phyloP scores from a whole-genome alignment of 2,329 filamentous ascomycete species.

The Ophiostoma sp. region DNA sequence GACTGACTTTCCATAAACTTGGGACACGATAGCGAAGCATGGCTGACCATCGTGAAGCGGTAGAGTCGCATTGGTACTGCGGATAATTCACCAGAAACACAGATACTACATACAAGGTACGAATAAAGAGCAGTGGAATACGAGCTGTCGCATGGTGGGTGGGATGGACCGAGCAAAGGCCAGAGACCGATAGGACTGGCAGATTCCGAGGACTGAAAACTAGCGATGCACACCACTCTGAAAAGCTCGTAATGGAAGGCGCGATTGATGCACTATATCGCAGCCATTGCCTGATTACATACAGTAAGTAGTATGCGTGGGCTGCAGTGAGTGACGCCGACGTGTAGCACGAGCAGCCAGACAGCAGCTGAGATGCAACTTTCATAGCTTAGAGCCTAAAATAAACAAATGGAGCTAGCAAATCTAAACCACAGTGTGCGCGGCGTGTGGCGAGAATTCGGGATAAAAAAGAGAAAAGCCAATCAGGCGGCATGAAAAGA shows the following conservation, averaged over 20 bases:
- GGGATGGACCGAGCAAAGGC: background rate
- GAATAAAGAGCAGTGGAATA: background rate
- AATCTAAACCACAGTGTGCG: slow-evolving; percentile 1
- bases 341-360: background rate
- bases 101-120: background rate
- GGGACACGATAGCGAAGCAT: no score
- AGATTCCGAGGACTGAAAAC: background rate
- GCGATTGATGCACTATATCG: background rate
- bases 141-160: background rate
- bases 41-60: no score
- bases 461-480: slow-evolving; percentile 14
- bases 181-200: background rate
- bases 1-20: no score
- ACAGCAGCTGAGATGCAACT: background rate
- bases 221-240: background rate
- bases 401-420: background rate
- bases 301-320: background rate
- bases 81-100: background rate
- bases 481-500: background rate
- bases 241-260: slow-evolving; percentile 7
- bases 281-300: background rate
- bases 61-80: no score
- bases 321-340: background rate
- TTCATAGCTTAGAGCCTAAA: background rate
- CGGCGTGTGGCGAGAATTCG: slow-evolving; percentile 14